Conservation (phyloP, 257 asterid genomes). For the Penstemon davidsonii region DNA sequence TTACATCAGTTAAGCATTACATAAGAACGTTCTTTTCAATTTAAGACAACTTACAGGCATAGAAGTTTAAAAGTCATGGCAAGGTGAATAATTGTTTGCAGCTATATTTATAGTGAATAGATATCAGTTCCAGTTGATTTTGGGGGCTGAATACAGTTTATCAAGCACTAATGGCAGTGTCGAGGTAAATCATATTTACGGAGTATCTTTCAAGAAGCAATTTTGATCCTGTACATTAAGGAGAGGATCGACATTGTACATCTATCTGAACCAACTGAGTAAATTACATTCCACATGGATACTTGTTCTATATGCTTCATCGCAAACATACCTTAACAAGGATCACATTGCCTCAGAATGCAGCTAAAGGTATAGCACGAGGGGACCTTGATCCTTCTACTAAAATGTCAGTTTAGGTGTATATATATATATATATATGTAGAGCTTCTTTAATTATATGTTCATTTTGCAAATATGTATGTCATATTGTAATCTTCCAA, state of each 20-base stretch:
- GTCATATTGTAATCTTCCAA: constrained; percentile 5
- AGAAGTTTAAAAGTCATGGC: constrained; percentile 66
- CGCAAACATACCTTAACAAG: constrained; percentile 60
- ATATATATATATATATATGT: not conserved
- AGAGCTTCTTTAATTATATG: constrained; percentile 10
- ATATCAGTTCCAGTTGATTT: constrained; percentile 16
- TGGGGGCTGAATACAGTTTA: constrained; percentile 51
- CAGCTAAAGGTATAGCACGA: constrained; percentile 81
- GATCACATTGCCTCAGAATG: constrained; percentile 59
- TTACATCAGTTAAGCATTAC: too few relatives aligned
- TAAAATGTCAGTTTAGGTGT: constrained; percentile 77
- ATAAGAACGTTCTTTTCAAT: too few relatives aligned
- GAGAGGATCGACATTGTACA: constrained; percentile 62
- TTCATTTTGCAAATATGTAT: not conserved
- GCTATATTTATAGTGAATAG: not conserved
- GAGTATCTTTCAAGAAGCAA: constrained; percentile 86
- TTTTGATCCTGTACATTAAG: constrained; percentile 56
- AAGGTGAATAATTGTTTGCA: constrained; percentile 49
- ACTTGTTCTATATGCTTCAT: constrained; percentile 23
- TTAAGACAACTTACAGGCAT: too few relatives aligned
- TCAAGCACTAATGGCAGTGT: constrained; percentile 78
- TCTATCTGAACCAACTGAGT: constrained; percentile 54
- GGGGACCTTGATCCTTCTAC: constrained; percentile 93
- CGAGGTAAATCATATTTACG: constrained; percentile 67
- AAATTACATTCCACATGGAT: constrained; percentile 13